These are phyloP conservation scores for Arthroderma sp. DNA, from an alignment of 2,329 filamentous ascomycete genomes.

Conservation along the genomic window DNA sequence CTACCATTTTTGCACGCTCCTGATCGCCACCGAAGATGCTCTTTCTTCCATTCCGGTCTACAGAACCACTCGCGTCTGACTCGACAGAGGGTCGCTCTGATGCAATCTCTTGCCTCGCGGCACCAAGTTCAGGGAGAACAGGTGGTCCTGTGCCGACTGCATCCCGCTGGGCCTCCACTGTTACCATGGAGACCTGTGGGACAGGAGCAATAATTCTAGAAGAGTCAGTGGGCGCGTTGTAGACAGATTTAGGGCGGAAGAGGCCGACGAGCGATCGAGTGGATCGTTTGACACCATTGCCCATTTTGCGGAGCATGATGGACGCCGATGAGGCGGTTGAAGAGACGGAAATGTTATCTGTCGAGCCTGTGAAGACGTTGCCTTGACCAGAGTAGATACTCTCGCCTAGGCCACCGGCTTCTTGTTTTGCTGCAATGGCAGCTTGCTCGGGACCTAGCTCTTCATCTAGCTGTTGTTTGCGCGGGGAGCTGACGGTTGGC, in stretches of 20 bases:
- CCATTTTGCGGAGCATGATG: constrained; percentile 78
- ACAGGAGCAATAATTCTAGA: constrained; percentile 54
- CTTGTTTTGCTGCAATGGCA: constrained; percentile 82
- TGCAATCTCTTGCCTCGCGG: background rate
- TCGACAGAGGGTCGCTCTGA: constrained; percentile 10
- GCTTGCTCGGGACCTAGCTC: constrained; percentile 77
- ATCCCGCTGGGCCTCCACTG: constrained; percentile 83
- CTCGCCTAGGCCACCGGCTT: constrained; percentile 79
- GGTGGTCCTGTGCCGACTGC: constrained; percentile 48
- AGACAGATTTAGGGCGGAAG: constrained; percentile 85
- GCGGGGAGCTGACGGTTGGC: constrained; percentile 44
- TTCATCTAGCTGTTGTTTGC: constrained; percentile 53
- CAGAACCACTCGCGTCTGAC: constrained; percentile 37
- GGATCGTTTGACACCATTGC: constrained; percentile 92
- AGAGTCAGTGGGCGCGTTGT: constrained; percentile 62
- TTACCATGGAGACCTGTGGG: constrained; percentile 89
- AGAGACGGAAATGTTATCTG: constrained; percentile 62
- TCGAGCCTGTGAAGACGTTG: constrained; percentile 77
- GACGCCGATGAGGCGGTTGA: constrained; percentile 40
- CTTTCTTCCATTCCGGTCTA: constrained; percentile 51
- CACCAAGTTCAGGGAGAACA: background rate
- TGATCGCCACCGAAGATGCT: constrained; percentile 85
- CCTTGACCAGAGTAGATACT: constrained; percentile 84
- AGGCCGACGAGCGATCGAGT: constrained; percentile 82
- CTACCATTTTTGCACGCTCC: constrained; percentile 81